Evolutionary conservation across 108 stramenopile genomes (phyloP).

Genomic region (Cylindrotheca fusiformis): DNA sequence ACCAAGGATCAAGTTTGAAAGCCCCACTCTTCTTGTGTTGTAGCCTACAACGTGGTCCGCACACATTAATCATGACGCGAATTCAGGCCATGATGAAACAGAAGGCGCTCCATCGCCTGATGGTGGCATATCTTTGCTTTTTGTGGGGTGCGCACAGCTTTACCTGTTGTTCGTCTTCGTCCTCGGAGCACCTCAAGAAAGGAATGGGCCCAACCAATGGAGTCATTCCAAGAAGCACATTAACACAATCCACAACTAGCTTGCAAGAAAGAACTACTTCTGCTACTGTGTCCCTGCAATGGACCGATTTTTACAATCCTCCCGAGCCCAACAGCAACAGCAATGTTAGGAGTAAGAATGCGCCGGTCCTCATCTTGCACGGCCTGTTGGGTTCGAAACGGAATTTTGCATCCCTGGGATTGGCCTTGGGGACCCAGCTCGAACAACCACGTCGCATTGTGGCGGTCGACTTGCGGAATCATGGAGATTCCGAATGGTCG

Average conservation of each 20-base stretch:
- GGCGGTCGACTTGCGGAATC: slow-evolving; percentile 89
- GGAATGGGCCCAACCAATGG: too few species aligned
- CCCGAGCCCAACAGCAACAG: neutral
- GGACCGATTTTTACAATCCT: slow-evolving; percentile 22
- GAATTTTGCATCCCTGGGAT: slow-evolving; percentile 88
- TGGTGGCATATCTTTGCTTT: too few species aligned
- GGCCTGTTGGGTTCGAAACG: slow-evolving; percentile 91
- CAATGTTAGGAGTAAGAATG: slow-evolving; percentile 2
- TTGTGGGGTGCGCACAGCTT: too few species aligned
- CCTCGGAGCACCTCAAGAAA: too few species aligned
- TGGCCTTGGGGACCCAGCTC: slow-evolving; percentile 60
- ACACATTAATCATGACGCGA: too few species aligned
- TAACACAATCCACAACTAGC: neutral
- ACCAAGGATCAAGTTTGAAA: too few species aligned
- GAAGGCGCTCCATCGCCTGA: too few species aligned
- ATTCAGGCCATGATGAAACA: too few species aligned
- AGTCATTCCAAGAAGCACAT: too few species aligned
- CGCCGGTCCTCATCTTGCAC: slow-evolving; percentile 86
- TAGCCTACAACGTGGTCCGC: too few species aligned
- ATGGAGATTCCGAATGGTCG: slow-evolving; percentile 60
- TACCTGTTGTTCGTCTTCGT: too few species aligned
- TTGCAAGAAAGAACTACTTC: slow-evolving; percentile 8
- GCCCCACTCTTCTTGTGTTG: too few species aligned
- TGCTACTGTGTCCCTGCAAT: slow-evolving; percentile 20
- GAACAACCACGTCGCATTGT: slow-evolving; percentile 58